phyloP scores from a whole-genome alignment of 371 early-diverging fungal genomes.

The Circinella umbellata region DNA sequence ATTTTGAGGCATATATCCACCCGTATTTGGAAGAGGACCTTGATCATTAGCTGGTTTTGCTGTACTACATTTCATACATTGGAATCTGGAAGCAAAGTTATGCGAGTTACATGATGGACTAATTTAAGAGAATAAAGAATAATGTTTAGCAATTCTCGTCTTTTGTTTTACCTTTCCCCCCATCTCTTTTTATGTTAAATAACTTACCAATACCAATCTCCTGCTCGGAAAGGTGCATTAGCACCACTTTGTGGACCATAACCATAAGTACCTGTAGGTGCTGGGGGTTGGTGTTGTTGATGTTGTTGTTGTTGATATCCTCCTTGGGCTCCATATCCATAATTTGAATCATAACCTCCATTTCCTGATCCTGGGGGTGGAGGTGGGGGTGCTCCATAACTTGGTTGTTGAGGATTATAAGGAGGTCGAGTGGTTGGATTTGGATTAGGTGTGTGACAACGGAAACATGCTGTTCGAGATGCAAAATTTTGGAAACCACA shows the following conservation, averaged over 20 bases:
- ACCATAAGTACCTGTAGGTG: constrained; percentile 13
- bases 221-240: constrained; percentile 57
- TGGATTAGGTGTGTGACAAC: constrained; percentile 63
- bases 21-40: constrained; percentile 11
- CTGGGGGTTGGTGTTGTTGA: background rate
- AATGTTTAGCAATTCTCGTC: background rate
- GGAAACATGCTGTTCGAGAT: constrained; percentile 62
- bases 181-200: background rate
- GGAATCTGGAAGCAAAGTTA: constrained; percentile 72
- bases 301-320: constrained; percentile 10
- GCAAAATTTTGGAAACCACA: constrained; percentile 84
- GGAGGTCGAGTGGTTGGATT: constrained; percentile 24
- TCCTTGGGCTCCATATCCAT: constrained; percentile 31
- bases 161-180: background rate
- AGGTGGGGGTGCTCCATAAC: constrained; percentile 14
- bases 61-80: constrained; percentile 64
- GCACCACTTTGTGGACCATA: constrained; percentile 31
- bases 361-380: background rate
- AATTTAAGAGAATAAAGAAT: background rate
- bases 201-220: constrained; percentile 68
- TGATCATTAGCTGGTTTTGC: constrained; percentile 34
- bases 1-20: constrained; percentile 10
- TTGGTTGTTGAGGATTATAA: constrained; percentile 3
- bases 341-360: constrained; percentile 24
- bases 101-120: constrained; percentile 65